These are phyloP conservation scores for Ustilago cynodontis DNA, from an alignment of 1,284 basidiomycete genomes.

Conservation along the genomic window DNA sequence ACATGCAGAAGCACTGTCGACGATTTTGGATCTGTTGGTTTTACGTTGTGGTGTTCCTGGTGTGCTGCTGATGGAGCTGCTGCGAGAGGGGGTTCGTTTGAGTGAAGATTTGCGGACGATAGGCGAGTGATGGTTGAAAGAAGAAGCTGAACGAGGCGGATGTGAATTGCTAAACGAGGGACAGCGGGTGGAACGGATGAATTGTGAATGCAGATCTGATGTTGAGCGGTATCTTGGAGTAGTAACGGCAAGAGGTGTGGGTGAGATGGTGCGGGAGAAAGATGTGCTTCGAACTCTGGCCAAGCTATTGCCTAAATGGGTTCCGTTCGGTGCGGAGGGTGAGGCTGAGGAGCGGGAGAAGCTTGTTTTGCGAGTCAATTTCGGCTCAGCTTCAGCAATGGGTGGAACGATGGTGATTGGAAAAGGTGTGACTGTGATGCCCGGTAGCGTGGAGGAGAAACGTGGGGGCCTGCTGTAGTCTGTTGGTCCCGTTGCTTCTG, in stretches of 20 bases:
- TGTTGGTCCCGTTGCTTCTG: neutral
- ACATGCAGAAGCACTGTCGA: neutral
- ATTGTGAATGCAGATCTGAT: neutral
- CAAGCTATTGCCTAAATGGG: neutral
- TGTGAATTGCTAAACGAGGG: neutral
- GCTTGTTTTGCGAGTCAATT: neutral
- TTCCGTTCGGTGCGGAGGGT: neutral
- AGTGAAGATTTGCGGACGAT: neutral
- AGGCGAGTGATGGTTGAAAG: neutral
- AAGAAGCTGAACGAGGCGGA: neutral
- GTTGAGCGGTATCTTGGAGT: neutral
- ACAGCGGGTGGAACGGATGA: neutral
- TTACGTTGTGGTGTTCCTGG: neutral
- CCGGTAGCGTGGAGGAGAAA: neutral
- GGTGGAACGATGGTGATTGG: neutral
- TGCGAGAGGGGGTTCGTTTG: neutral
- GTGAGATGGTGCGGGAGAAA: neutral
- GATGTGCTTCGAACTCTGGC: neutral
- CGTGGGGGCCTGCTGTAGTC: slow-evolving; percentile 12
- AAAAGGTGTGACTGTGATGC: slow-evolving; percentile 8
- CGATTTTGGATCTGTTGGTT: neutral
- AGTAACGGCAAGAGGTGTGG: neutral
- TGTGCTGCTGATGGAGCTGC: neutral
- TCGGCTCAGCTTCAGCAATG: neutral
- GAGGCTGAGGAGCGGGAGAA: neutral